Evolutionary conservation across 345 rosid genomes (phyloP), one percentile per base, ranked within the genome.

Genomic region (Lumnitzera littorea): DNA sequence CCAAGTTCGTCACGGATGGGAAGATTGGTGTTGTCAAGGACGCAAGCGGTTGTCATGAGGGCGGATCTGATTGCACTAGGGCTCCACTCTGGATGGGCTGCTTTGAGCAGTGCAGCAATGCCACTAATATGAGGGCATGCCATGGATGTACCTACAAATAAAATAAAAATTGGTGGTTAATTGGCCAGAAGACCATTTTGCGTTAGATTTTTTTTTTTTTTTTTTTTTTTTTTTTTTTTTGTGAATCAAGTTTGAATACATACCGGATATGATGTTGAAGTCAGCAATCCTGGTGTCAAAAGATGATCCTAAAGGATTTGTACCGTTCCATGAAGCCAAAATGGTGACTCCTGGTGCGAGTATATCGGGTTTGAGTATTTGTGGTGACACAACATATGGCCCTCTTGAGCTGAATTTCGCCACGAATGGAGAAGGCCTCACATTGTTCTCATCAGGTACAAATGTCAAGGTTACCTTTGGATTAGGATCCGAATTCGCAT

Each of bases 101-200:
- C 91, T 69, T 87, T 91, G 11, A 89, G 69, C 58, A 89, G 69
- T 16, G 96, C 98, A 3, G 85, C 98, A 46, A 89, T 66, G 7
- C 98, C 98, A 50, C 95, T 91, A 46, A 89, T 76, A 70, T 91
- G 96, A 2, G 98, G 98, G 82, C 96, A 91, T 0, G 98, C 89
- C 98, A 91, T 91, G 0, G 98, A 91, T 7, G 98, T 91, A 36
- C 98, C 98, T 91, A 20, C 20, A 20, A 20, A 20, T 20, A 62
- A 7, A 70, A 23, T 53, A 15, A 55, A 15, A 7, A 36, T 36
- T 9, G 43, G 43, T 9, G 43, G 43, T 36, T 9, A 36, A 2
- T 36, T 27, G 31, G 0, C 31, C 20, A 20, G 20, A 1, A 27
- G 5, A 27, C 5, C 31, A 27, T 27, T 27, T 27, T 27, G 31